These are phyloP conservation scores for Sicyos edulis DNA, from an alignment of 306 rosid genomes.

Conservation along the genomic window DNA sequence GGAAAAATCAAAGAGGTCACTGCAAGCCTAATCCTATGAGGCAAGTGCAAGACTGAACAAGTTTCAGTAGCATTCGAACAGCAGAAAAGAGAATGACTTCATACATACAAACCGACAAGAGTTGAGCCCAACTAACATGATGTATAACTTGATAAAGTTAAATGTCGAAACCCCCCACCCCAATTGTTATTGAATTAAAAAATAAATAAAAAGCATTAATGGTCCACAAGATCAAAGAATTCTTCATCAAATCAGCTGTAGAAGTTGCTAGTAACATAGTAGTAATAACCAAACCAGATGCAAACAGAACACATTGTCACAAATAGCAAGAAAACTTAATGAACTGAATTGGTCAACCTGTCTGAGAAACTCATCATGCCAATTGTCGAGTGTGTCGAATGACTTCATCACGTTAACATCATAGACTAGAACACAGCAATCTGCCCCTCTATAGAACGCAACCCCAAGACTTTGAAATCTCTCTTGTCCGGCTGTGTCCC, in stretches of 20 bases:
- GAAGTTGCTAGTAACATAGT: neutral
- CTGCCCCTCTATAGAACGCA: slow-evolving; percentile 30
- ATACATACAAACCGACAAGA: neutral
- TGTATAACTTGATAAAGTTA: too few relatives aligned
- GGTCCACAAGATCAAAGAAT: neutral
- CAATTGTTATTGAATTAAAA: too few relatives aligned
- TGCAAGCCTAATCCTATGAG: neutral
- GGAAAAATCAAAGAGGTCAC: neutral
- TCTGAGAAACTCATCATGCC: slow-evolving; percentile 97
- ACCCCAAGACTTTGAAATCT: slow-evolving; percentile 97
- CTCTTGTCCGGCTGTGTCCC: slow-evolving; percentile 99
- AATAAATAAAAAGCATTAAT: neutral
- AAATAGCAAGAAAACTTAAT: neutral
- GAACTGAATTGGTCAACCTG: slow-evolving; percentile 42
- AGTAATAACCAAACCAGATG: neutral
- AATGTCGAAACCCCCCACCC: too few relatives aligned
- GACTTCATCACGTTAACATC: slow-evolving; percentile 90
- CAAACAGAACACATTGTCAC: neutral
- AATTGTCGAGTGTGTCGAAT: slow-evolving; percentile 80
- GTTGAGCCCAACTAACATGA: too few relatives aligned
- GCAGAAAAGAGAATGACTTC: neutral
- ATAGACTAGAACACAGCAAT: slow-evolving; percentile 87
- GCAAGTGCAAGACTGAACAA: neutral
- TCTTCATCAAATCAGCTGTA: neutral
- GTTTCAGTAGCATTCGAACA: neutral